phyloP scores from a whole-genome alignment of 306 rosid species.

The Prunus kanzakura region DNA sequence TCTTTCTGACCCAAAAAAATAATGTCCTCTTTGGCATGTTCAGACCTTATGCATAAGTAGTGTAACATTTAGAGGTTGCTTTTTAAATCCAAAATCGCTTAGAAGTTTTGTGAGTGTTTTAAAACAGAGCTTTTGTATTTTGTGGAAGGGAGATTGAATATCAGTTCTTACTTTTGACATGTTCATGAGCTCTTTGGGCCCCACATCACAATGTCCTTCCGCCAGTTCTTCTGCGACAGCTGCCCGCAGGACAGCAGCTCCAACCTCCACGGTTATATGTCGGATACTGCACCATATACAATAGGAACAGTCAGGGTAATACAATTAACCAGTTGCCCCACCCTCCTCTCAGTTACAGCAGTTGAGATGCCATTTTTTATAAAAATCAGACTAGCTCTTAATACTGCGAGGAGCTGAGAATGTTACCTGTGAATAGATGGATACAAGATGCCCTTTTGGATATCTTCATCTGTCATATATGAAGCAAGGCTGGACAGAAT shows the following conservation, averaged over 20 bases:
- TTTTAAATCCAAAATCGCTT: not conserved
- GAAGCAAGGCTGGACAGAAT: constrained; percentile 80
- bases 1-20: not conserved
- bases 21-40: not conserved
- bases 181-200: constrained; percentile 54
- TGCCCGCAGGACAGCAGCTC: constrained; percentile 80
- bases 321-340: constrained; percentile 8
- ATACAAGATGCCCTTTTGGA: constrained; percentile 69
- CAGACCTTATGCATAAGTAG: not conserved
- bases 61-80: not conserved
- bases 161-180: constrained; percentile 71
- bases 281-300: constrained; percentile 61
- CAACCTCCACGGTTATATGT: constrained; percentile 74
- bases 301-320: constrained; percentile 18
- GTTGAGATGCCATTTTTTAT: too few species aligned
- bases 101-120: not conserved
- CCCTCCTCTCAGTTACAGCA: not conserved
- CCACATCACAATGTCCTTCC: constrained; percentile 71
- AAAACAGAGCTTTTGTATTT: not conserved
- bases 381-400: not conserved
- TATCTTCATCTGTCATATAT: constrained; percentile 82
- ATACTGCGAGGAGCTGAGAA: constrained; percentile 11
- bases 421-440: constrained; percentile 74
- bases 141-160: not conserved
- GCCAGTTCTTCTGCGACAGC: constrained; percentile 80